Evolutionary conservation across 352 stramenopile genomes (phyloP).

Genomic region (Peronospora destructor): DNA sequence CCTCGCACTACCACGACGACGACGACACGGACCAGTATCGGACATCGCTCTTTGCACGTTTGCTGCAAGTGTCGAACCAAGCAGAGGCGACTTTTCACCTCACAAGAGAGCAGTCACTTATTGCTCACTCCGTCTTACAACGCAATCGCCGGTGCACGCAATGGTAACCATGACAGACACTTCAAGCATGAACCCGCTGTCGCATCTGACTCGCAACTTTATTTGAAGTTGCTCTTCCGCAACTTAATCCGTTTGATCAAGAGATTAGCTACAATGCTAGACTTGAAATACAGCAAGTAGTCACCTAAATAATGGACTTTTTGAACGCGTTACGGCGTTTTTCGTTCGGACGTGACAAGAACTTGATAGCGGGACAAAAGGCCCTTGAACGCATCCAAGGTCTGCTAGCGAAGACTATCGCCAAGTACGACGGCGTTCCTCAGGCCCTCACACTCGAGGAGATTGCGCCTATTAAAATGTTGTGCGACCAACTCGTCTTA

Average conservation of each 20-base stretch:
- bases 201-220: not conserved
- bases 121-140: constrained; percentile 28
- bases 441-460: constrained; percentile 46
- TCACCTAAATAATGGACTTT: constrained; percentile 31
- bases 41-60: constrained; percentile 31
- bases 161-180: constrained; percentile 1
- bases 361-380: constrained; percentile 27
- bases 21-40: constrained; percentile 28
- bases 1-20: constrained; percentile 23
- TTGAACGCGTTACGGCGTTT: constrained; percentile 45
- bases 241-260: not conserved
- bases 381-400: constrained; percentile 49
- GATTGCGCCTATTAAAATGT: constrained; percentile 53
- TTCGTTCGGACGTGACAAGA: constrained; percentile 24
- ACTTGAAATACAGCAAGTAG: not conserved
- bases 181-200: not conserved
- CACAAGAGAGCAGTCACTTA: constrained; percentile 32
- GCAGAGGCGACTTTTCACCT: constrained; percentile 40
- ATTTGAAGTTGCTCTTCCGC: not conserved
- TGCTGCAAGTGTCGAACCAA: constrained; percentile 33
- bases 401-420: constrained; percentile 37
- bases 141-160: constrained; percentile 16
- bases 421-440: constrained; percentile 23
- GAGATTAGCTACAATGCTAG: too few species aligned
- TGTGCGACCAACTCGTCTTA: constrained; percentile 63